A percentile compares a stretch with the other conserved stretches of the same genome.
These are phyloP conservation scores for Lachnellula hyalina DNA, from an alignment of 2,329 filamentous ascomycete genomes.

Conservation along the genomic window DNA sequence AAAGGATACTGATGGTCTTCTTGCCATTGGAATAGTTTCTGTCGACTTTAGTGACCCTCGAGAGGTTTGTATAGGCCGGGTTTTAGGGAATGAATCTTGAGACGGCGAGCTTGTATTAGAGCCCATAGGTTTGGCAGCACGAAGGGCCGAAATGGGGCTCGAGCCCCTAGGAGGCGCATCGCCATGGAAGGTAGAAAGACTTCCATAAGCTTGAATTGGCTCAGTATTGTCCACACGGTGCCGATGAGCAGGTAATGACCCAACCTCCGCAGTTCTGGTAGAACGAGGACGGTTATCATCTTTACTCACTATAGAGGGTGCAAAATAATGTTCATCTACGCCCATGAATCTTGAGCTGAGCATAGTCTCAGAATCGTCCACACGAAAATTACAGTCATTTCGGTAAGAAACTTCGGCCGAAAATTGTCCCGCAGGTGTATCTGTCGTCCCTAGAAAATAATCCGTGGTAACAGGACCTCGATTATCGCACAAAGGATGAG, in stretches of 20 bases:
- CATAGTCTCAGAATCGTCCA: constrained; percentile 86
- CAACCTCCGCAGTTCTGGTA: constrained; percentile 48
- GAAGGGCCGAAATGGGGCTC: constrained; percentile 79
- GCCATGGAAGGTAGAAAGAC: constrained; percentile 85
- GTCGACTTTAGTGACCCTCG: constrained; percentile 35
- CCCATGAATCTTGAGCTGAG: constrained; percentile 92
- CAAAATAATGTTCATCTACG: constrained; percentile 80
- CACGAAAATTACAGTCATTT: constrained; percentile 81
- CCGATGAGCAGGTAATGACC: constrained; percentile 69
- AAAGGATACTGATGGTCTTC: constrained; percentile 81
- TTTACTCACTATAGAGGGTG: constrained; percentile 58
- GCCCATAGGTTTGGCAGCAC: constrained; percentile 57
- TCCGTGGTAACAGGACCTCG: constrained; percentile 62
- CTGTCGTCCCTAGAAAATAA: constrained; percentile 76
- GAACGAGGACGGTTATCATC: constrained; percentile 34
- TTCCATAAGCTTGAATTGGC: constrained; percentile 78
- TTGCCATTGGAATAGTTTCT: constrained; percentile 47
- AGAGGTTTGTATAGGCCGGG: constrained; percentile 28
- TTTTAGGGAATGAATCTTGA: constrained; percentile 42
- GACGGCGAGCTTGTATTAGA: constrained; percentile 57
- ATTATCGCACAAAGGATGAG: constrained; percentile 62
- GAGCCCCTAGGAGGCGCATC: constrained; percentile 70
- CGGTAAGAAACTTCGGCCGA: constrained; percentile 79
- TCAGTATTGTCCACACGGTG: constrained; percentile 47
- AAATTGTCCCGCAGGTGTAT: constrained; percentile 81